These are phyloP conservation scores for Russula sp. DNA, from an alignment of 768 basidiomycete genomes.

Conservation along the genomic window DNA sequence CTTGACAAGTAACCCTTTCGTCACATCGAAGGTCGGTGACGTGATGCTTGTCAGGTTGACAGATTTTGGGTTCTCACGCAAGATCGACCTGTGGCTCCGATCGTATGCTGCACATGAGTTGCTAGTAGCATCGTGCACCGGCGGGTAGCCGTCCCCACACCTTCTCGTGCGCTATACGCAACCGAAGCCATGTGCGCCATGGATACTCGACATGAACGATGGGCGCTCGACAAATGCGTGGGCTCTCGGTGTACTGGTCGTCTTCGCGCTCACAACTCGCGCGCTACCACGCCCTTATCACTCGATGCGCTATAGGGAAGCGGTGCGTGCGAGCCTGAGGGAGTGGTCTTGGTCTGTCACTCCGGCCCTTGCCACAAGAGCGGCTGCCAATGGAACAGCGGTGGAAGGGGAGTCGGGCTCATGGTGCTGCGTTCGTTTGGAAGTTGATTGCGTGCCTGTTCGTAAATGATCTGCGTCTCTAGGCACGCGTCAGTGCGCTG, in stretches of 20 bases:
- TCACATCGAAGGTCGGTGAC: slow-evolving; percentile 31
- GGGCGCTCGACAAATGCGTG: slow-evolving; percentile 82
- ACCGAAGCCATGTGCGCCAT: slow-evolving; percentile 36
- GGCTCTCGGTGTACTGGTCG: slow-evolving; percentile 77
- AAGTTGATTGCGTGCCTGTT: slow-evolving; percentile 56
- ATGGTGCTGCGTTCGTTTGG: slow-evolving; percentile 40
- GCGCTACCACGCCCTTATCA: slow-evolving; percentile 42
- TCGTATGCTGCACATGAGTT: slow-evolving; percentile 82
- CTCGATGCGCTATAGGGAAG: slow-evolving; percentile 28
- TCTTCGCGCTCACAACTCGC: slow-evolving; percentile 70
- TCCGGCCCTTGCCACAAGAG: slow-evolving; percentile 7
- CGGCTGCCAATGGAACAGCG: slow-evolving; percentile 5
- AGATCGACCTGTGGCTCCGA: slow-evolving; percentile 85
- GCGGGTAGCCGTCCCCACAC: slow-evolving; percentile 24
- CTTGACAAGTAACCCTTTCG: slow-evolving; percentile 47
- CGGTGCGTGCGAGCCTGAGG: slow-evolving; percentile 44
- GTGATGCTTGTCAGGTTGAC: slow-evolving; percentile 63
- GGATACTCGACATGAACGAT: slow-evolving; percentile 55
- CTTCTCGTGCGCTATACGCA: slow-evolving; percentile 17
- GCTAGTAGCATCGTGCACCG: slow-evolving; percentile 36
- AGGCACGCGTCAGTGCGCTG: slow-evolving; percentile 54
- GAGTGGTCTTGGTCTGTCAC: slow-evolving; percentile 66
- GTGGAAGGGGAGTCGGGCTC: slow-evolving; percentile 23
- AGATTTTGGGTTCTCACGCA: slow-evolving; percentile 86
- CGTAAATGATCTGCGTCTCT: slow-evolving; percentile 59